phyloP scores from a whole-genome alignment of 139 green algal genomes.

The Dunaliella primolecta region DNA sequence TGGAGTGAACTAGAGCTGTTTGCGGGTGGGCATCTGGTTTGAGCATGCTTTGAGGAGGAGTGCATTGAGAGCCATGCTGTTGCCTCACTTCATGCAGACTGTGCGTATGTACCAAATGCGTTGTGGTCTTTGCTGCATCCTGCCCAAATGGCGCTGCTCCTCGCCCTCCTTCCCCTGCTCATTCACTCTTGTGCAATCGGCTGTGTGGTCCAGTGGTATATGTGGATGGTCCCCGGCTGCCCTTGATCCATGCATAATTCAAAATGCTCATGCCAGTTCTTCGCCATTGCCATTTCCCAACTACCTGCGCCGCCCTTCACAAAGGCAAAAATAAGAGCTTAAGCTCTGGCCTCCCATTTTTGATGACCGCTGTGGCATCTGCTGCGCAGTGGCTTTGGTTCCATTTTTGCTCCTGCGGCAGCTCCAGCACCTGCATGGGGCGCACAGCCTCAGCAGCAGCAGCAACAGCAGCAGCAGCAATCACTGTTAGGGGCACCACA shows the following conservation, averaged over 20 bases:
- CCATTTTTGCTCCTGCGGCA: constrained; percentile 8
- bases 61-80: too few species aligned
- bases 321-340: neutral
- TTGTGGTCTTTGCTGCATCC: too few species aligned
- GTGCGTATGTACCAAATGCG: too few species aligned
- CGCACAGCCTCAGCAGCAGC: neutral
- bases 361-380: neutral
- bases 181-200: too few species aligned
- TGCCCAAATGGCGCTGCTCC: too few species aligned
- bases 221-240: neutral
- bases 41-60: too few species aligned
- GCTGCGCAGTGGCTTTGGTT: neutral
- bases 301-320: neutral
- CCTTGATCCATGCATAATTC: too few species aligned
- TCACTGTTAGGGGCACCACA: neutral
- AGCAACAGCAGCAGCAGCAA: constrained; percentile 2
- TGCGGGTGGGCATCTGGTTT: neutral
- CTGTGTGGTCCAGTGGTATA: neutral
- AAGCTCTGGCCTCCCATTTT: constrained; percentile 5
- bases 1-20: neutral
- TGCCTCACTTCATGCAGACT: too few species aligned
- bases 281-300: neutral
- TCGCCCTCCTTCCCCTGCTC: too few species aligned
- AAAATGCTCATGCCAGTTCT: neutral
- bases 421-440: neutral